These are phyloP conservation scores for Cytospora piceicola DNA, from an alignment of 2,329 filamentous ascomycete species.

Conservation along the genomic window DNA sequence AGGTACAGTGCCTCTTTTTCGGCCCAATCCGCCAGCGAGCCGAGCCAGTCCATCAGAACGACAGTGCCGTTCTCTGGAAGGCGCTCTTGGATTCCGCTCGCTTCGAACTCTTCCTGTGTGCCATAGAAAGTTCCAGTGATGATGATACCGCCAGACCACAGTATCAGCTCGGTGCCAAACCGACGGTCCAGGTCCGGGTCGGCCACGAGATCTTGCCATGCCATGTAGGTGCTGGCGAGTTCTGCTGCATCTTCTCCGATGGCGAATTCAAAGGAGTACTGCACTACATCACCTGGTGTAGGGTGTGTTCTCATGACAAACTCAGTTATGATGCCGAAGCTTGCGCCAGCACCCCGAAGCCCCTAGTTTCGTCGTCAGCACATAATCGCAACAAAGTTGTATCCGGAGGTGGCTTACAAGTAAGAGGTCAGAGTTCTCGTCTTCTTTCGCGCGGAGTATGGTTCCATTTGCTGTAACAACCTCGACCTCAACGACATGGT, in stretches of 20 bases:
- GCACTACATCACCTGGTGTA: conserved; percentile 58
- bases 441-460: conserved; percentile 51
- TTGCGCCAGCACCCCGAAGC: conserved; percentile 59
- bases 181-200: conserved; percentile 60
- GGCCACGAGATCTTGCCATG: conserved; percentile 61
- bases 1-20: conserved; percentile 53
- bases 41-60: conserved; percentile 66
- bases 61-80: conserved; percentile 51
- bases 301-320: conserved; percentile 61
- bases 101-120: conserved; percentile 57
- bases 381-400: conserved; percentile 17
- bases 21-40: conserved; percentile 56
- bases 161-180: conserved; percentile 60
- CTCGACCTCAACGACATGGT: conserved; percentile 58
- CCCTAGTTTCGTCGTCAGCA: conserved; percentile 40
- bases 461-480: conserved; percentile 61
- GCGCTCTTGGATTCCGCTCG: conserved; percentile 51
- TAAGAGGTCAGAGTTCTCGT: conserved; percentile 57
- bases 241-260: conserved; percentile 50
- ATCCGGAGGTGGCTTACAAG: conserved; percentile 43
- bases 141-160: conserved; percentile 56
- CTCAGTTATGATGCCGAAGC: conserved; percentile 61
- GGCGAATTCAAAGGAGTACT: conserved; percentile 61
- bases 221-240: conserved; percentile 54
- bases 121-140: conserved; percentile 67